A percentile compares a stretch with the other conserved stretches of the same genome.
Conservation (phyloP, 106 monocot species). For the Alisma plantagoaquatica region DNA sequence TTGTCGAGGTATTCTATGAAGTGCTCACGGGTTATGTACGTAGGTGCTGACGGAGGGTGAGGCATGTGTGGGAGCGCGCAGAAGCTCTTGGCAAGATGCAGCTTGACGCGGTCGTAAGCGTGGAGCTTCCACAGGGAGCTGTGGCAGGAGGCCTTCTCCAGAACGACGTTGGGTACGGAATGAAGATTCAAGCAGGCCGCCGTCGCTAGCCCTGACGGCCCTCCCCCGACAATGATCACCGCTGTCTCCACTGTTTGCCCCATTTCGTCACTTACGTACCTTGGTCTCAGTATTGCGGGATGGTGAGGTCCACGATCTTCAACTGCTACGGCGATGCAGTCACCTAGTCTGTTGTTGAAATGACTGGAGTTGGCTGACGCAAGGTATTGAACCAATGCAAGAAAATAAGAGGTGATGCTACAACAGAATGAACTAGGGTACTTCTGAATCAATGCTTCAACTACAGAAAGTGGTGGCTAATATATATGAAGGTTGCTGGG, state of each 20-base stretch:
- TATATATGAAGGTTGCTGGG: too few species aligned
- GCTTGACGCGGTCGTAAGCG: constrained; percentile 11
- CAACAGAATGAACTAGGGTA: too few species aligned
- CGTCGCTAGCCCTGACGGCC: constrained; percentile 11
- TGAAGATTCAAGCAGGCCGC: constrained; percentile 8
- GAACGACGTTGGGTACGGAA: constrained; percentile 7
- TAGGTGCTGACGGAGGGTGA: constrained; percentile 3
- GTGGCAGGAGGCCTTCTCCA: constrained; percentile 9
- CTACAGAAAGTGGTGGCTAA: too few species aligned
- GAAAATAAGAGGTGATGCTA: too few species aligned
- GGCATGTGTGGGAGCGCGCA: constrained; percentile 16
- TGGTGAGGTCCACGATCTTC: too few species aligned
- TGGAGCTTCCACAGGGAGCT: constrained; percentile 6
- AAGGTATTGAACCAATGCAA: too few species aligned
- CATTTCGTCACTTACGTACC: too few species aligned
- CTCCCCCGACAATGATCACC: constrained; percentile 13
- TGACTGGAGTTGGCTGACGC: too few species aligned
- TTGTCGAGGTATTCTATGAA: constrained; percentile 10
- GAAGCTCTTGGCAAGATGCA: constrained; percentile 11
- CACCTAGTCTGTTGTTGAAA: too few species aligned
- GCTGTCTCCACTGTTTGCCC: constrained; percentile 7
- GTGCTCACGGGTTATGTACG: constrained; percentile 5
- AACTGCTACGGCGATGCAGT: too few species aligned
- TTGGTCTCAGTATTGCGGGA: too few species aligned
- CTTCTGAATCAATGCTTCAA: too few species aligned